phyloP scores from a whole-genome alignment of 768 basidiomycete species.

The Pleurotus sapidus region DNA sequence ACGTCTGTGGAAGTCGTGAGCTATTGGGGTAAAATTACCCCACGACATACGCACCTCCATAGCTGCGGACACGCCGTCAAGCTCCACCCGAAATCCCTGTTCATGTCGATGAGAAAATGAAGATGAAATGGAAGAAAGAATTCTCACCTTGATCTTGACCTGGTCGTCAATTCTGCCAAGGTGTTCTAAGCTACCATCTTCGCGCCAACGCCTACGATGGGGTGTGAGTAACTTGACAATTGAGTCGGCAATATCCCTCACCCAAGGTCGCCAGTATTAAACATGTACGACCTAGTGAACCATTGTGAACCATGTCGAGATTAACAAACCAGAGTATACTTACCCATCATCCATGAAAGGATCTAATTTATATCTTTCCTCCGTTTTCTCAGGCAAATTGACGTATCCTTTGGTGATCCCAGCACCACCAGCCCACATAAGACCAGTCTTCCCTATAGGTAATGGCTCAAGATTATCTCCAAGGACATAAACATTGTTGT shows the following conservation, averaged over 20 bases:
- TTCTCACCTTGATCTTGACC: conserved; percentile 55
- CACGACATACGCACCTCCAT: conserved; percentile 42
- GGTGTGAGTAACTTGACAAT: neutral
- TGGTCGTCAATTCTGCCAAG: conserved; percentile 62
- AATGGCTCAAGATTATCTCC: conserved; percentile 33
- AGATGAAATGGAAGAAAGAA: neutral
- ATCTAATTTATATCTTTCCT: conserved; percentile 47
- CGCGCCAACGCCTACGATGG: conserved; percentile 39
- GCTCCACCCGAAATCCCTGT: conserved; percentile 61
- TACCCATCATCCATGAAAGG: conserved; percentile 49
- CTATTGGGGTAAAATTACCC: neutral
- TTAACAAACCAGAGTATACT: conserved; percentile 13
- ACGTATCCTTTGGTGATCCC: conserved; percentile 56
- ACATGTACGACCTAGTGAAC: conserved; percentile 42
- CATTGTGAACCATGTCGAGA: conserved; percentile 1
- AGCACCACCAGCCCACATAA: conserved; percentile 66
- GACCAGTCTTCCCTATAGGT: conserved; percentile 34
- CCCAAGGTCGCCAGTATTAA: conserved; percentile 62
- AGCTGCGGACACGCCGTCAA: conserved; percentile 58
- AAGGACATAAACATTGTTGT: conserved; percentile 42
- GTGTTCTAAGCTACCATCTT: conserved; percentile 52
- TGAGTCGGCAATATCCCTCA: conserved; percentile 13
- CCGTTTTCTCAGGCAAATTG: conserved; percentile 51
- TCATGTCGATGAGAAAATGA: neutral
- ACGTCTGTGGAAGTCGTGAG: conserved; percentile 26